Base-by-base conservation (phyloP, 495 filamentous ascomycete genomes). In the Aspergillus saccharolyticus region DNA sequence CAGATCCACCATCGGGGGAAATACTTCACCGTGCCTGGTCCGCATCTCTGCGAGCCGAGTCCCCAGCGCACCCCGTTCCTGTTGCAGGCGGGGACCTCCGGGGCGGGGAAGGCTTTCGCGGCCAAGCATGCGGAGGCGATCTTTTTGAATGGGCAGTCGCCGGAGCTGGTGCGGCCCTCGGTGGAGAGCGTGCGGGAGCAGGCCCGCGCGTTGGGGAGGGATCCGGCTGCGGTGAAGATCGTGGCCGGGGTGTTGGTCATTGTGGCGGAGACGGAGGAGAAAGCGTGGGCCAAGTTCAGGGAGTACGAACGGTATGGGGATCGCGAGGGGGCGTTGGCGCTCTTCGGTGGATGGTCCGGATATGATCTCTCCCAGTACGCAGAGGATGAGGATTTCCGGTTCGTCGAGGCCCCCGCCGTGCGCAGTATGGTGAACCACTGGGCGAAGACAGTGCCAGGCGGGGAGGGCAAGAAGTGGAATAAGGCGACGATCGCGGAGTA, bases 11-110 rank as follows among this genome's bases (percentile, higher is more conserved):
- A 89, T 70, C 60, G 73, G 20, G 86, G 87, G 3, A 83, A 84
- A 59, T 86, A 82, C 71, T 88, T 85, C 72, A 68, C 68, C 1
- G 82, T 89, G 0, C 84, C 84, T 0, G 85, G 85, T 0, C 84
- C 83, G 43, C 83, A 87, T 65, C 81, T 87, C 60, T 81, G 78
- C 39, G 80, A 86, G 60, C 86, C 86, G 1, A 80, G 76, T 55
- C 82, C 81, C 14, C 86, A 89, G 66, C 73, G 85, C 3, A 87
- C 85, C n/a, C 86, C 86, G 8, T 73, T 89, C 33, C 56, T 88
- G 5, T 65, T 87, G 17, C 85, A 88, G 64, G 85, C 85, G 15
- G 85, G 84, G 1, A 83, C 83, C 0, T 86, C 83, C 4, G 70
- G 72, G 18, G 79, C 84, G 0, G 85, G 85, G 0, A 85, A 83